These are phyloP conservation scores for Bolboschoenoplectus hybrid DNA, from an alignment of 202 grass and related monocot genomes.

Conservation along the genomic window DNA sequence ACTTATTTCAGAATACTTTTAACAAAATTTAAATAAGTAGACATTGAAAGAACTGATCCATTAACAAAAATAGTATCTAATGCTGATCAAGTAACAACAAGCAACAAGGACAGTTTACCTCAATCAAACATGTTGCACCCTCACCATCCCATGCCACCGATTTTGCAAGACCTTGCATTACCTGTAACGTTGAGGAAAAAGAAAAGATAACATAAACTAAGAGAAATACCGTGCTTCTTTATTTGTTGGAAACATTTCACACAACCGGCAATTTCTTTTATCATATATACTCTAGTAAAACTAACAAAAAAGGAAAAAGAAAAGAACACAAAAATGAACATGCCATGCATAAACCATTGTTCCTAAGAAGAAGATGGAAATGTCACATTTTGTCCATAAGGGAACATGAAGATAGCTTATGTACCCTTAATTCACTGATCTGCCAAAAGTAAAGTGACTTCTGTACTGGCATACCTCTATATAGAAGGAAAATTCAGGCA, in stretches of 20 bases:
- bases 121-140: slow-evolving; percentile 94
- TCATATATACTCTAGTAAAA: slow-evolving; percentile 16
- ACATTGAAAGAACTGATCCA: background rate
- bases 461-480: background rate
- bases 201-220: background rate
- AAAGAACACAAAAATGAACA: background rate
- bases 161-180: slow-evolving; percentile 99
- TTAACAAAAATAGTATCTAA: slow-evolving; percentile 9
- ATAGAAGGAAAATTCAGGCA: background rate
- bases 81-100: background rate
- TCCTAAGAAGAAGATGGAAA: background rate
- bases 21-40: background rate
- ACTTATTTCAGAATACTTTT: background rate
- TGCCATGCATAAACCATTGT: background rate
- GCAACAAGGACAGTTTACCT: slow-evolving; percentile 54
- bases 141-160: slow-evolving; percentile 98
- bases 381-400: background rate
- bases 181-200: slow-evolving; percentile 43
- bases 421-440: background rate
- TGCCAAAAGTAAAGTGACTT: background rate
- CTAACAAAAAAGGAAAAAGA: background rate
- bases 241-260: background rate
- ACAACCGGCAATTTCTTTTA: background rate
- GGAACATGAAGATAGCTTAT: background rate
- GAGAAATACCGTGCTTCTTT: background rate